Evolutionary conservation across 129 eudicot species (phyloP), one percentile per base, ranked within the genome.

Genomic region (Pulicaria dysenterica): DNA sequence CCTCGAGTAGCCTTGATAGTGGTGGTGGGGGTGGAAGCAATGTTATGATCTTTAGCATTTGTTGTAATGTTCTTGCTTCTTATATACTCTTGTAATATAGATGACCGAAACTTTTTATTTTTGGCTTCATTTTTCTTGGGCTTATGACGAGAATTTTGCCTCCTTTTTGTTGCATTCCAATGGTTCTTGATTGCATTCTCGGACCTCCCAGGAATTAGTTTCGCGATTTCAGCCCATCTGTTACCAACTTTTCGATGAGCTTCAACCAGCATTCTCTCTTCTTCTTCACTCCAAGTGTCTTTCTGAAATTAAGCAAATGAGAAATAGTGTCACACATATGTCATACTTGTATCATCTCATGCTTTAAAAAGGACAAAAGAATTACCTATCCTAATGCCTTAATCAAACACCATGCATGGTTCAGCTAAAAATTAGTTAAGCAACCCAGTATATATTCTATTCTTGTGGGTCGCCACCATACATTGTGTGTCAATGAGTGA

Each of bases 181-280:
- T 86, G 91, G 63, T 89, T 89, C 79, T 89, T 89, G 7, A 89
- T 87, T 11, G 96, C 80, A 12, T 89, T 89, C 64, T 89, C 96
- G 1, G 88, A 86, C 64, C 96, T 84, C 11, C 96, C 93, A 0
- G 96, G 96, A 19, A 89, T 84, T 70, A 77, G 13, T 37, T 83
- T 82, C 2, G 93, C 96, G 5, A 89, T 89, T 78, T 86, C 88
- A 15, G 93, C 90, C 96, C 96, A 89, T 85, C 75, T 82, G 79
- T 89, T 89, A 9, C 96, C 93, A 2, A 82, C 67, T 24, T 70
- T 56, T 14, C 39, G 59, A 71, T 89, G 93, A 64, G 86, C 84
- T 55, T 87, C 86, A 17, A 89, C 82, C 73, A 89, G 58, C 79
- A 80, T 56, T 58, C 69, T 82, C 79, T 90, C 96, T 74, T 90